Evolutionary conservation across 2,329 filamentous ascomycete genomes (phyloP).

Genomic region (Botryotinia globosa): DNA sequence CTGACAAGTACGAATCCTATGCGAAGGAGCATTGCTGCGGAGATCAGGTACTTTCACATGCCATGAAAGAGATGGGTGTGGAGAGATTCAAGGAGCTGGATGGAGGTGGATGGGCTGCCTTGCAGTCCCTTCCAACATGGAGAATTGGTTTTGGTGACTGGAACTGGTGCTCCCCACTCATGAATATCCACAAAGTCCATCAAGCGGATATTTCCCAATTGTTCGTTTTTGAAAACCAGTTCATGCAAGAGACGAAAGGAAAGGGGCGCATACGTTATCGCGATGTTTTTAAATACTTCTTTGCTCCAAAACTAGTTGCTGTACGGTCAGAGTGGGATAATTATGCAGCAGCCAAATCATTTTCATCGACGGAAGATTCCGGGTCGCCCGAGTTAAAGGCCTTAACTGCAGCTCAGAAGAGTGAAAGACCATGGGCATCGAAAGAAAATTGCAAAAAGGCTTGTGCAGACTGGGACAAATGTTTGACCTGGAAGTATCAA

Average conservation of each 20-base stretch:
- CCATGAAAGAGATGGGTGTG: constrained; percentile 18
- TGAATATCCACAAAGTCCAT: constrained; percentile 26
- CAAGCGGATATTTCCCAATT: constrained; percentile 23
- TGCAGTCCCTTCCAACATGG: constrained; percentile 21
- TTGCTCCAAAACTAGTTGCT: background rate
- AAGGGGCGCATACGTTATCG: constrained; percentile 21
- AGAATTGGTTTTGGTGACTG: constrained; percentile 22
- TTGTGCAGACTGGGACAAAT: constrained; percentile 24
- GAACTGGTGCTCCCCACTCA: constrained; percentile 23
- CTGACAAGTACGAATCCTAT: constrained; percentile 18
- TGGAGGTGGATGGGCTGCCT: constrained; percentile 22
- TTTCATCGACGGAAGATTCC: constrained; percentile 9
- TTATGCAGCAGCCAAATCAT: constrained; percentile 21
- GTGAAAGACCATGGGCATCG: constrained; percentile 22
- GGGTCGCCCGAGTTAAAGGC: background rate
- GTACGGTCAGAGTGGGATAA: constrained; percentile 24
- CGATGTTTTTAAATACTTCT: constrained; percentile 22
- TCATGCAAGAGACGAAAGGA: constrained; percentile 17
- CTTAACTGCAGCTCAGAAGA: background rate
- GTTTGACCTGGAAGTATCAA: constrained; percentile 26
- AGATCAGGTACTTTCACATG: constrained; percentile 24
- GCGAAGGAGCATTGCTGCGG: constrained; percentile 22
- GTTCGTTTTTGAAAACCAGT: constrained; percentile 23
- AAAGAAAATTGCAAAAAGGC: constrained; percentile 22
- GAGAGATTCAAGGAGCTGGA: constrained; percentile 20